A percentile compares a stretch with the other conserved stretches of the same genome.
Conservation (phyloP, 371 early-diverging fungal species). For the Syncephalastrum racemosum region DNA sequence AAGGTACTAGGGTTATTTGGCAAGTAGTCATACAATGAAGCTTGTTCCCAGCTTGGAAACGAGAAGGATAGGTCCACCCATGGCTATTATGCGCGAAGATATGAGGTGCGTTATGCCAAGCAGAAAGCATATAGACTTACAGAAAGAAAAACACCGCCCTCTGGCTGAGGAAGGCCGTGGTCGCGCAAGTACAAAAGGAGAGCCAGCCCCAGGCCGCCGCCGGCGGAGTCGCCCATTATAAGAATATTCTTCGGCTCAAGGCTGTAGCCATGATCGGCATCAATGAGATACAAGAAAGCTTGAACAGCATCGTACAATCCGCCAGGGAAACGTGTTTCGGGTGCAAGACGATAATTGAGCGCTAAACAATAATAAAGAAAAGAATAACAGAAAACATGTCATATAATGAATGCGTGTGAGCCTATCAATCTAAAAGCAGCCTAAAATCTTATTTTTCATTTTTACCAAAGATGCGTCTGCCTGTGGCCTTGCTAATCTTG, state of each 20-base stretch:
- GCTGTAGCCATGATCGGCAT: conserved; percentile 27
- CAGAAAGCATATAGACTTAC: conserved; percentile 13
- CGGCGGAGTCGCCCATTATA: conserved; percentile 81
- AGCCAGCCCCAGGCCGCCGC: conserved; percentile 57
- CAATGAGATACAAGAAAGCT: conserved; percentile 66
- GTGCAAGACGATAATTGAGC: conserved; percentile 76
- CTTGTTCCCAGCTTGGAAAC: conserved; percentile 32
- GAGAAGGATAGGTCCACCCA: conserved; percentile 46
- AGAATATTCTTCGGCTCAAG: conserved; percentile 64
- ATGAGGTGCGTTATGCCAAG: neutral
- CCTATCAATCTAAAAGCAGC: too few relatives aligned
- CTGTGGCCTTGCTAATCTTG: conserved; percentile 52
- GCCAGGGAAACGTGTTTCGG: conserved; percentile 77
- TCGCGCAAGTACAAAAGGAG: conserved; percentile 54
- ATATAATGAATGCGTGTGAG: too few relatives aligned
- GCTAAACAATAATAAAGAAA: conserved; percentile 23
- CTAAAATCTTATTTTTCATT: neutral
- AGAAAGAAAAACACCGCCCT: conserved; percentile 37
- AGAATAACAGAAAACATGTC: too few relatives aligned
- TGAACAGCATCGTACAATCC: conserved; percentile 77
- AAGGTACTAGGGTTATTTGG: conserved; percentile 26
- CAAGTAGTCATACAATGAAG: conserved; percentile 30
- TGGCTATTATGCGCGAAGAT: conserved; percentile 22
- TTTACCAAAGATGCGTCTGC: conserved; percentile 51
- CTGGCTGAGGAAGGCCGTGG: conserved; percentile 47